phyloP scores from a whole-genome alignment of 306 rosid genomes.

The Benincasa hispida region DNA sequence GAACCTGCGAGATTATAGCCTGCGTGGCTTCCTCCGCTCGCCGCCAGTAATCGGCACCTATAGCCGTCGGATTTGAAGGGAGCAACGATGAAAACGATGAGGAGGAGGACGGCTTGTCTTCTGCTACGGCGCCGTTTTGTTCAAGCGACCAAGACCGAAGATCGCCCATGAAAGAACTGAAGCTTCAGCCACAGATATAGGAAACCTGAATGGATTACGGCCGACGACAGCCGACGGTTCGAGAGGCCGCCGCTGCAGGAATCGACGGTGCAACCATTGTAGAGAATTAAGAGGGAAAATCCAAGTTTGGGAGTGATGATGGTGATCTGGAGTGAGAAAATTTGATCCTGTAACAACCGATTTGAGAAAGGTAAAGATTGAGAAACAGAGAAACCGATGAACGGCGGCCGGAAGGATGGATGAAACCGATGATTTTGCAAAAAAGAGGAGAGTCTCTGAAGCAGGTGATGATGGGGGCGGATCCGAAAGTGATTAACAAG shows the following conservation, averaged over 20 bases:
- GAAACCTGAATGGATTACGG: neutral
- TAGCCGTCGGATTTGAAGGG: slow-evolving; percentile 9
- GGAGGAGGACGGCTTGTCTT: slow-evolving; percentile 18
- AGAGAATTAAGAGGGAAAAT: neutral
- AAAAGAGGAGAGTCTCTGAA: slow-evolving; percentile 1
- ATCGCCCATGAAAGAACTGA: slow-evolving; percentile 34
- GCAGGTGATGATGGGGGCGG: slow-evolving; percentile 12
- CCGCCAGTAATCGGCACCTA: slow-evolving; percentile 22
- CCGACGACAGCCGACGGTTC: neutral
- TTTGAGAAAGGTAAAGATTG: neutral
- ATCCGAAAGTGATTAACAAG: slow-evolving; percentile 10
- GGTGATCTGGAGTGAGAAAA: neutral
- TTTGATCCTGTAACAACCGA: slow-evolving; percentile 2
- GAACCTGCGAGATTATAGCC: slow-evolving; percentile 34
- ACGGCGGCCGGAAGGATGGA: slow-evolving; percentile 8
- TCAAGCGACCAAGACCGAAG: slow-evolving; percentile 28
- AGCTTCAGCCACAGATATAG: neutral
- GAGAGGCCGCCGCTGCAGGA: neutral
- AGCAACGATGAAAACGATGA: slow-evolving; percentile 5
- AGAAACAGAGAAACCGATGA: neutral
- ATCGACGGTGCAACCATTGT: slow-evolving; percentile 13
- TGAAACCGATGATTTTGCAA: slow-evolving; percentile 13
- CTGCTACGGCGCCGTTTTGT: slow-evolving; percentile 17
- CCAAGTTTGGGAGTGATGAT: neutral
- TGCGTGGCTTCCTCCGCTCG: slow-evolving; percentile 34